Evolutionary conservation across 306 rosid genomes (phyloP).

Genomic region (Echinosophora koreensis): DNA sequence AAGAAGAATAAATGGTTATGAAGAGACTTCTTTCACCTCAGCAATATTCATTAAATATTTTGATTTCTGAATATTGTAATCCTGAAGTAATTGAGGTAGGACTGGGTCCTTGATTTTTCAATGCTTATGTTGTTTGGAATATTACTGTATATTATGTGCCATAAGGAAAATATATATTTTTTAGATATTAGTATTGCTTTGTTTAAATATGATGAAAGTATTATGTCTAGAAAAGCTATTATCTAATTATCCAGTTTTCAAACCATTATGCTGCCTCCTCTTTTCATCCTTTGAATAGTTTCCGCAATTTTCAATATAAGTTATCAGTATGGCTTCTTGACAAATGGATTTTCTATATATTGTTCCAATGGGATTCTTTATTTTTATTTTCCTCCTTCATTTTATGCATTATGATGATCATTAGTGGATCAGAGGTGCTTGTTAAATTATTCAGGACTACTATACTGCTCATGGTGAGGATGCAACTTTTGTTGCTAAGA

Average conservation of each 20-base stretch:
- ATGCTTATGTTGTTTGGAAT: background rate
- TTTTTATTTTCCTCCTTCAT: slow-evolving; percentile 30
- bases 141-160: slow-evolving; percentile 3
- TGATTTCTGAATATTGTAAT: slow-evolving; percentile 18
- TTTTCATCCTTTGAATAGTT: slow-evolving; percentile 37
- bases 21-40: slow-evolving; percentile 2
- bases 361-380: slow-evolving; percentile 34
- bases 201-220: slow-evolving; percentile 27
- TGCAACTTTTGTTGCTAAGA: slow-evolving; percentile 92
- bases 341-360: slow-evolving; percentile 3
- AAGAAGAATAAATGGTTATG: slow-evolving; percentile 17
- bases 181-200: slow-evolving; percentile 8
- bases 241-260: background rate
- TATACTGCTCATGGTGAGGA: slow-evolving; percentile 92
- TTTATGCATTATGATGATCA: slow-evolving; percentile 38
- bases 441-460: slow-evolving; percentile 73
- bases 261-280: slow-evolving; percentile 27
- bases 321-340: slow-evolving; percentile 18
- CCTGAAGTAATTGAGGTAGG: slow-evolving; percentile 25
- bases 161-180: background rate
- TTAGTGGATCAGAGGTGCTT: slow-evolving; percentile 13
- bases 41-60: slow-evolving; percentile 2
- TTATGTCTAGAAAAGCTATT: background rate
- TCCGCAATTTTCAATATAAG: slow-evolving; percentile 5
- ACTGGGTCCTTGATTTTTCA: slow-evolving; percentile 6